Evolutionary conservation across 108 stramenopile species (phyloP), one percentile per base, ranked within the genome.

Genomic region (Fragilariopsis cylindrus): DNA sequence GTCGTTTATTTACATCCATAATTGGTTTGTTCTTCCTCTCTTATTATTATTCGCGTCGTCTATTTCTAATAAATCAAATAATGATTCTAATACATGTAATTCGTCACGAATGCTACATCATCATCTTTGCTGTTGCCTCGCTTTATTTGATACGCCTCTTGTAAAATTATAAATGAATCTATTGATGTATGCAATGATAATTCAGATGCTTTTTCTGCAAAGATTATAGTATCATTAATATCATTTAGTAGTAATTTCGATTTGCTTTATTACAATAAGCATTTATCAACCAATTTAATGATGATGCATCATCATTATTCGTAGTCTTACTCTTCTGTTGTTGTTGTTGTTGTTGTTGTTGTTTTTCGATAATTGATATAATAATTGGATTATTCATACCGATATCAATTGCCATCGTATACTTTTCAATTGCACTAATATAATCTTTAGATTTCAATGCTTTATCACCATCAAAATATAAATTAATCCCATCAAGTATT

Each of bases 91-190:
- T 18, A 74, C 75, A 52, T 78, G 72, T 5, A 74, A 44, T 64
- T 88, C 87, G 30, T 30, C 30, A 30, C 30, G 30, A 30, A 30
- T 30, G 0, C 1, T 30, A 0, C 2, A n/a, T 8, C 3, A 4
- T 63, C 9, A 4, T 55, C 82, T 82, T 44, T 69, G 1, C 43
- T 45, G 60, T 16, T 83, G 3, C 21, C 82, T 9, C 15, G 13
- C 8, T 70, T 55, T 3, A 21, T 49, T 47, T 71, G 44, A 62
- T 81, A 84, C 9, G 85, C 82, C 50, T 75, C 73, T 3, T 84
- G 82, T 48, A 88, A 56, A n/a, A 80, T 75, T 73, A 78, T 72
- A 48, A 82, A 76, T 5, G 84, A 67, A 48, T 74, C 79, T 2
- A 72, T 57, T 48, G 77, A 71, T 3, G 18, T 49, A 5, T 77